A percentile compares a stretch with the other conserved stretches of the same genome.
These are phyloP conservation scores for Entomortierella lignicola DNA, from an alignment of 192 early-diverging fungal genomes.

Conservation along the genomic window DNA sequence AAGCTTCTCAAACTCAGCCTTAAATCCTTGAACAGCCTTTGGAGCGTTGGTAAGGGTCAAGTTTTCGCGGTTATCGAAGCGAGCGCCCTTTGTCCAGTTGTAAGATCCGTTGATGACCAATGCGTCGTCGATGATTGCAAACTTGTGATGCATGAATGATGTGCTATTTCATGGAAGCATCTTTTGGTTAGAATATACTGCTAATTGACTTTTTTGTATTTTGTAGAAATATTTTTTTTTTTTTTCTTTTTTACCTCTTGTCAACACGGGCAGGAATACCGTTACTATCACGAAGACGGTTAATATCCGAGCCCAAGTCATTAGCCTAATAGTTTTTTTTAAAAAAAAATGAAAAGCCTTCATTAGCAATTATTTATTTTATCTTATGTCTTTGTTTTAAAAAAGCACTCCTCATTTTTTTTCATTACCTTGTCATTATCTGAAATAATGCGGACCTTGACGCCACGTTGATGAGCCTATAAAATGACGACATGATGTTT, in stretches of 20 bases:
- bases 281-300: slow-evolving; percentile 59
- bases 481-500: not conserved
- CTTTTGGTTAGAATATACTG: no score
- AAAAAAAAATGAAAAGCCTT: no score
- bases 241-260: slow-evolving; percentile 60
- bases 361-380: no score
- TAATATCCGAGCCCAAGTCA: slow-evolving; percentile 66
- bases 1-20: slow-evolving; percentile 70
- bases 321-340: slow-evolving; percentile 59
- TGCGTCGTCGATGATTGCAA: slow-evolving; percentile 69
- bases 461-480: slow-evolving; percentile 42
- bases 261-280: slow-evolving; percentile 60
- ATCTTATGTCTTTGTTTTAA: no score
- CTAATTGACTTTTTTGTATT: no score
- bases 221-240: not conserved
- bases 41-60: slow-evolving; percentile 73
- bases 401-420: no score
- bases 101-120: slow-evolving; percentile 72
- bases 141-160: slow-evolving; percentile 79
- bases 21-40: slow-evolving; percentile 65
- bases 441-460: slow-evolving; percentile 75
- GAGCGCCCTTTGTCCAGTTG: slow-evolving; percentile 73
- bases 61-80: slow-evolving; percentile 76
- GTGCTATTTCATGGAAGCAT: slow-evolving; percentile 20
- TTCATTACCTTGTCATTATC: slow-evolving; percentile 72